Conservation (phyloP, 2,329 filamentous ascomycete species). For the Sporothrix euskadiensis region DNA sequence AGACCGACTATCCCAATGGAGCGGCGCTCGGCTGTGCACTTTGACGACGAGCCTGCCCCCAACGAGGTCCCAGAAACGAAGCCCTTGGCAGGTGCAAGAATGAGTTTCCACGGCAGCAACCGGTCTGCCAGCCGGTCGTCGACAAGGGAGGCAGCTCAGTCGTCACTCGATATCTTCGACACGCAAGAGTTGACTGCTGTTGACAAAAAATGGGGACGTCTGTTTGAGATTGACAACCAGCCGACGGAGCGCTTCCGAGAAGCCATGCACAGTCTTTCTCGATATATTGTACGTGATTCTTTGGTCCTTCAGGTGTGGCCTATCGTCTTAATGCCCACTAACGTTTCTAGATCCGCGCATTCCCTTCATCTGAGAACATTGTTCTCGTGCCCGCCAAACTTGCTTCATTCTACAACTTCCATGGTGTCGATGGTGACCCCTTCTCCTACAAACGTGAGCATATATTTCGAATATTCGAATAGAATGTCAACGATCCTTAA, state of each 20-base stretch:
- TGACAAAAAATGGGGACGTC: slow-evolving; percentile 60
- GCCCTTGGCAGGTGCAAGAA: neutral
- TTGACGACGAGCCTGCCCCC: slow-evolving; percentile 5
- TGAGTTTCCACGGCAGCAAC: neutral
- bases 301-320: neutral
- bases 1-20: neutral
- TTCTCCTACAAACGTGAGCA: slow-evolving; percentile 60
- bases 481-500: slow-evolving; percentile 23
- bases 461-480: neutral
- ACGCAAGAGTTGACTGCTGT: slow-evolving; percentile 26
- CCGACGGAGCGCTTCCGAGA: slow-evolving; percentile 69
- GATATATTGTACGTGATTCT: slow-evolving; percentile 62
- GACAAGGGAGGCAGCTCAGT: neutral
- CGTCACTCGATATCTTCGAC: neutral
- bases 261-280: slow-evolving; percentile 71
- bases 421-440: slow-evolving; percentile 62
- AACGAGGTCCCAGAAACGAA: neutral
- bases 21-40: slow-evolving; percentile 20
- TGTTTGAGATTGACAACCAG: slow-evolving; percentile 69
- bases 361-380: slow-evolving; percentile 6
- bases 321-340: neutral
- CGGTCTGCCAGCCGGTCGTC: neutral
- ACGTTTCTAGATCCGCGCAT: neutral
- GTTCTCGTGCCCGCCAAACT: slow-evolving; percentile 72
- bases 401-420: slow-evolving; percentile 69